Percentiles rank a stretch among this genome's conserved stretches.
These are phyloP conservation scores for Alternaria atra DNA, from an alignment of 2,329 filamentous ascomycete species.

Conservation along the genomic window DNA sequence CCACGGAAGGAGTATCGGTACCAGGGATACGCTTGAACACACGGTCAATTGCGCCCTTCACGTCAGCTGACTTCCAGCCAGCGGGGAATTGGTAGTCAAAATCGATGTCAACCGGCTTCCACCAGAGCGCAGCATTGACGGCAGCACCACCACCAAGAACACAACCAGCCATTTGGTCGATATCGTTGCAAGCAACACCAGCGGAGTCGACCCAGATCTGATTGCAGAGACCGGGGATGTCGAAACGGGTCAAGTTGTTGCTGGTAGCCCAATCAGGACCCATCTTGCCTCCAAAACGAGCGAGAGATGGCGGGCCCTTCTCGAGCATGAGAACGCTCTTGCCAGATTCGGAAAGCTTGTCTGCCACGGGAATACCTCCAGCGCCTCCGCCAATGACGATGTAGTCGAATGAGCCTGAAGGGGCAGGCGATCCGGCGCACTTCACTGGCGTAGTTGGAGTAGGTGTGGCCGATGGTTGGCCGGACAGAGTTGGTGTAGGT, in stretches of 20 bases:
- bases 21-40: slow-evolving; percentile 77
- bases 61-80: slow-evolving; percentile 74
- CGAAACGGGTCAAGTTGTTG: slow-evolving; percentile 73
- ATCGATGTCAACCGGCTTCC: slow-evolving; percentile 70
- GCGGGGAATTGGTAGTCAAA: slow-evolving; percentile 77
- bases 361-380: slow-evolving; percentile 67
- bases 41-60: slow-evolving; percentile 66
- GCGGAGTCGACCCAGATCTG: slow-evolving; percentile 72
- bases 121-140: slow-evolving; percentile 75
- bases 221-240: slow-evolving; percentile 76
- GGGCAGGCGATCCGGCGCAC: slow-evolving; percentile 48
- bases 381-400: slow-evolving; percentile 71
- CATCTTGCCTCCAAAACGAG: slow-evolving; percentile 70
- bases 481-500: slow-evolving; percentile 33
- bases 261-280: slow-evolving; percentile 69
- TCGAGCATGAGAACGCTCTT: slow-evolving; percentile 69
- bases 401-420: slow-evolving; percentile 66
- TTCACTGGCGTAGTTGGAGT: slow-evolving; percentile 44
- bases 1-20: slow-evolving; percentile 70
- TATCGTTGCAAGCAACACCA: slow-evolving; percentile 73
- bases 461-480: slow-evolving; percentile 31
- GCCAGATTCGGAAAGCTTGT: slow-evolving; percentile 70
- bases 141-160: slow-evolving; percentile 73
- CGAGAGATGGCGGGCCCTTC: slow-evolving; percentile 64
- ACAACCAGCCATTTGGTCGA: slow-evolving; percentile 77